These are phyloP conservation scores for Zymoseptoria brevis DNA, from an alignment of 2,329 filamentous ascomycete genomes.

Conservation along the genomic window DNA sequence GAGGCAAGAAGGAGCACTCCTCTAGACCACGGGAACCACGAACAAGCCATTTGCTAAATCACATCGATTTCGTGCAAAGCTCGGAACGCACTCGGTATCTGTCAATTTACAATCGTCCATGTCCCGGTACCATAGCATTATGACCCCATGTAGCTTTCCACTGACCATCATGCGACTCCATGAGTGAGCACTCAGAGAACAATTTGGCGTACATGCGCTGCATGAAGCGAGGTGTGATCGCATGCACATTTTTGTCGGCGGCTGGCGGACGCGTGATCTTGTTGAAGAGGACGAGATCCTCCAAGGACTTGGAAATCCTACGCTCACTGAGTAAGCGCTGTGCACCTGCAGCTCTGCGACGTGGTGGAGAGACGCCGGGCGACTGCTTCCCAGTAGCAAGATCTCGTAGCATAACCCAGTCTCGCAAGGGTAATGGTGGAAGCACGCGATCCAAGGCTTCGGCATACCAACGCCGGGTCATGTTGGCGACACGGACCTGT, in stretches of 20 bases:
- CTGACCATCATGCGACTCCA: slow-evolving; percentile 31
- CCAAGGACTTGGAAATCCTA: slow-evolving; percentile 12
- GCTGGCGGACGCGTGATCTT: neutral
- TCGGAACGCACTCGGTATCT: neutral
- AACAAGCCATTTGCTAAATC: neutral
- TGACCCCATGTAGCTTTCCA: slow-evolving; percentile 33
- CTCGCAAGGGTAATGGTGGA: slow-evolving; percentile 37
- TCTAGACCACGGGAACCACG: neutral
- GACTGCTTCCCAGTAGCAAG: slow-evolving; percentile 30
- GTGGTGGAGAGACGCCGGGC: slow-evolving; percentile 1
- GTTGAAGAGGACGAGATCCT: slow-evolving; percentile 16
- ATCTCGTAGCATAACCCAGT: slow-evolving; percentile 37
- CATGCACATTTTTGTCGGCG: slow-evolving; percentile 19
- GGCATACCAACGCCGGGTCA: slow-evolving; percentile 38
- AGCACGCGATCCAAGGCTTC: slow-evolving; percentile 35
- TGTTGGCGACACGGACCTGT: slow-evolving; percentile 36
- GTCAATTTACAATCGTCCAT: neutral
- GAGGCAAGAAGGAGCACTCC: neutral
- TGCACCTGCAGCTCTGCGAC: slow-evolving; percentile 1
- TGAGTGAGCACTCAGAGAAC: slow-evolving; percentile 35
- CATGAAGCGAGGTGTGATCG: slow-evolving; percentile 40
- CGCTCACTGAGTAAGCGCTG: too few relatives aligned
- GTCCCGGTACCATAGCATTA: slow-evolving; percentile 5
- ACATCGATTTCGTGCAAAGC: neutral
- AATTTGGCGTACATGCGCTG: slow-evolving; percentile 37